Conservation (phyloP, 148 eudicot species). For the Spergularia bocconei region DNA sequence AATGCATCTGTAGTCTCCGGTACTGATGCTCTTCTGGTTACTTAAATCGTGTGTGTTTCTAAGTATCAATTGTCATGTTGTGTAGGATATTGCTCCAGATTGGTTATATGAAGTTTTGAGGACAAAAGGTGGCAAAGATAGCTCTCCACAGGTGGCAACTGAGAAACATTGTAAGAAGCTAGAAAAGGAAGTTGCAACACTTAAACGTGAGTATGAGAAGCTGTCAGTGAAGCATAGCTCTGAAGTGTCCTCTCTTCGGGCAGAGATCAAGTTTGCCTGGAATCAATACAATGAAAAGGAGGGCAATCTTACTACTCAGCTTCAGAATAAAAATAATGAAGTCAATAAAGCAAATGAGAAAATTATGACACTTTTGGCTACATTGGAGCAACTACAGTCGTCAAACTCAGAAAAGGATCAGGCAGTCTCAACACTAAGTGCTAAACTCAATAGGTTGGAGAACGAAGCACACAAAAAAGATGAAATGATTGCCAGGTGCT, state of each 20-base stretch:
- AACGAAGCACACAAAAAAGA: conserved; percentile 35
- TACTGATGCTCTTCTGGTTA: background rate
- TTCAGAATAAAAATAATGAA: conserved; percentile 49
- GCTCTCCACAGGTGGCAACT: conserved; percentile 17
- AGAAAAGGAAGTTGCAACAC: conserved; percentile 36
- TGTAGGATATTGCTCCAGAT: conserved; percentile 29
- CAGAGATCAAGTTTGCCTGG: conserved; percentile 67
- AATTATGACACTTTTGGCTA: conserved; percentile 36
- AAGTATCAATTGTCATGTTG: background rate
- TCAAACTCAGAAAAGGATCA: conserved; percentile 47
- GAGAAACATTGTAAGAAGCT: conserved; percentile 26
- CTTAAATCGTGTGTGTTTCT: background rate
- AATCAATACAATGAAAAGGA: conserved; percentile 63
- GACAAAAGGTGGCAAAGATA: conserved; percentile 14
- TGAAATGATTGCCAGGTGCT: conserved; percentile 40
- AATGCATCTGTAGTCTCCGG: background rate
- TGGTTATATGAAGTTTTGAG: conserved; percentile 21
- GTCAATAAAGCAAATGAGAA: conserved; percentile 43
- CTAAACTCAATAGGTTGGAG: conserved; percentile 37
- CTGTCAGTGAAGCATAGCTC: conserved; percentile 36
- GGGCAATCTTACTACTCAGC: conserved; percentile 31
- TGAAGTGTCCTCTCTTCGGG: conserved; percentile 51
- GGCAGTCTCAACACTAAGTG: conserved; percentile 32
- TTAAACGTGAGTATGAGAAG: conserved; percentile 50
- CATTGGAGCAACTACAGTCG: conserved; percentile 50